A percentile compares a stretch with the other conserved stretches of the same genome.
Conservation (phyloP, 2,329 filamentous ascomycete species). For the Aspergillus proliferans region DNA sequence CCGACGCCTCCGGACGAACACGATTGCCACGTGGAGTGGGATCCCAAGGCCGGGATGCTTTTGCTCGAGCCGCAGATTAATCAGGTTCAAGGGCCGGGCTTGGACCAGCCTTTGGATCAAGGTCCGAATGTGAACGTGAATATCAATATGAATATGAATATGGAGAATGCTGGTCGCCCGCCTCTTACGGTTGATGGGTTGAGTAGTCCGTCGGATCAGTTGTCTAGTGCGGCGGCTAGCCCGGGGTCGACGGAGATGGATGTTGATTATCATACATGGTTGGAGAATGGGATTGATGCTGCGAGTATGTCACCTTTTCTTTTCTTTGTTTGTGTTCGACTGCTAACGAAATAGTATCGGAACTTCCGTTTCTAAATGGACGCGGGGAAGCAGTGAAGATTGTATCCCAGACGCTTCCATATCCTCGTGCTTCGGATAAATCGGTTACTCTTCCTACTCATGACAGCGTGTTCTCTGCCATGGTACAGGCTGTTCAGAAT, state of each 20-base stretch:
- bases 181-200: conserved; percentile 21
- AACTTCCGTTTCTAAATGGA: conserved; percentile 29
- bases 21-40: conserved; percentile 32
- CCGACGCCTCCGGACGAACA: conserved; percentile 40
- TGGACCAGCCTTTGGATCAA: conserved; percentile 20
- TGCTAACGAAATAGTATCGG: conserved; percentile 28
- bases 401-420: conserved; percentile 56
- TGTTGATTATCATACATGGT: conserved; percentile 29
- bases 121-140: conserved; percentile 10
- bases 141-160: conserved; percentile 1
- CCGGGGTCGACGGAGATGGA: conserved; percentile 30
- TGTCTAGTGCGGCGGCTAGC: conserved; percentile 26
- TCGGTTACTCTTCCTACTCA: conserved; percentile 22
- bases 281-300: conserved; percentile 32
- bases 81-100: conserved; percentile 16
- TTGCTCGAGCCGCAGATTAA: conserved; percentile 24
- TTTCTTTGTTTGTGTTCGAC: not conserved
- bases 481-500: conserved; percentile 52
- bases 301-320: conserved; percentile 24
- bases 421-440: conserved; percentile 38
- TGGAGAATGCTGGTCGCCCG: conserved; percentile 21
- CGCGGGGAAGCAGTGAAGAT: conserved; percentile 47
- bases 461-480: conserved; percentile 45
- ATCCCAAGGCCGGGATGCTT: conserved; percentile 25
- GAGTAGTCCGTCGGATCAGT: conserved; percentile 24